Evolutionary conservation across 2,329 filamentous ascomycete species (phyloP), one percentile per base, ranked within the genome.

Genomic region (Cylindrodendrum hubeiense): DNA sequence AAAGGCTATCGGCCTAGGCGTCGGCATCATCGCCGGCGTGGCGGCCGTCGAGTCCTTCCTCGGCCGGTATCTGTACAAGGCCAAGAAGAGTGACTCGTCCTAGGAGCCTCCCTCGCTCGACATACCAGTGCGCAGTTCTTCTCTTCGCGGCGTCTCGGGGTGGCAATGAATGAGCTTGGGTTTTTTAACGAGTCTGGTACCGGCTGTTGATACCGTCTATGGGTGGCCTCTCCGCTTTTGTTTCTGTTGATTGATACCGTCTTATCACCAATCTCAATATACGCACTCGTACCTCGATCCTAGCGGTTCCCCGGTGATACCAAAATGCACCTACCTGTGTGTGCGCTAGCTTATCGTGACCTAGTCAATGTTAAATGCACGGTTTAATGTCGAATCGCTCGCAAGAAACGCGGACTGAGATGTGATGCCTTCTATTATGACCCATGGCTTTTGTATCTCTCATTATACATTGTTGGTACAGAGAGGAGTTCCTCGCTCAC

Each of bases 1-100:
- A 83, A 81, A 84, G 79, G 80, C 78, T 62, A 78, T 84, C 17
- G 84, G 86, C 19, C 61, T 87, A 1, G 87, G 87, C 5, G 77
- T 85, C 12, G 85, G 86, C 44, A 80, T 89, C 41, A 56, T 87
- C 3, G 81, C 83, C 4, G 78, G 80, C 6, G 83, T 88, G 2
- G 85, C 85, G 22, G 79, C 82, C 15, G 79, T 83, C 2, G 85
- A 89, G 79, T 80, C 82, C 17, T 75, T 85, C 26, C 70, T 89
- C 49, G 84, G 84, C 56, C 77, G 80, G 77, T 88, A 79, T 66
- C 79, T 82, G 50, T 78, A 78, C 73, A 79, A 77, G 72, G 75
- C 76, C 51, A 81, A 80, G 78, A 78, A 79, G 70, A 74, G 76
- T 44, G 70, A 63, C 41, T 73, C 63, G 44, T 74, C 57, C 24